Percentiles rank a stretch among this genome's conserved stretches.
These are phyloP conservation scores for Umbelopsis vinacea DNA, from an alignment of 192 early-diverging fungal species.

Conservation along the genomic window DNA sequence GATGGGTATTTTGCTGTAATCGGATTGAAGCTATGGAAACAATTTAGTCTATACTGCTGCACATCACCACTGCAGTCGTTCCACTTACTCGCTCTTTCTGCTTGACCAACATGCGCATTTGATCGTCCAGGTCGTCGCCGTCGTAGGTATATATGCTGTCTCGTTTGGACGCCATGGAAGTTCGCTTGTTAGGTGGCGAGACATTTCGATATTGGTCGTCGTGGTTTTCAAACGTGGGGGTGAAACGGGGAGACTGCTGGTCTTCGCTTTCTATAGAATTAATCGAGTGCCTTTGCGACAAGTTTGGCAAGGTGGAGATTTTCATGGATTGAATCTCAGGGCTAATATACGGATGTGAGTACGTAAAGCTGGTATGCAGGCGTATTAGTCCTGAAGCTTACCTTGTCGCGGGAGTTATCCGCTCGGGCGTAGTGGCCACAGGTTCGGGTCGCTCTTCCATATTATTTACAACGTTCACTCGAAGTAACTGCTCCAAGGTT, in stretches of 20 bases:
- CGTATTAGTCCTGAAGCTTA: neutral
- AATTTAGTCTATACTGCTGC: no score
- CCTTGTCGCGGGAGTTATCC: conserved; percentile 23
- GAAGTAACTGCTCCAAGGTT: conserved; percentile 39
- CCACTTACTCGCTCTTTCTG: conserved; percentile 46
- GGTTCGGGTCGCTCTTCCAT: neutral
- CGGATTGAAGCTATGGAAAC: conserved; percentile 46
- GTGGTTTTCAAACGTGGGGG: neutral
- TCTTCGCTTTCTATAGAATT: conserved; percentile 8
- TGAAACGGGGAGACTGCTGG: neutral
- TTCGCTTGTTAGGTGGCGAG: neutral
- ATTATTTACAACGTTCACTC: conserved; percentile 27
- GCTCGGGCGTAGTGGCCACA: conserved; percentile 16
- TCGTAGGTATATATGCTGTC: neutral
- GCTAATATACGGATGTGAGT: neutral
- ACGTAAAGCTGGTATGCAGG: neutral
- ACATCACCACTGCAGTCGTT: neutral
- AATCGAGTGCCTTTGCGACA: neutral
- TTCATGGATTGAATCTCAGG: conserved; percentile 1
- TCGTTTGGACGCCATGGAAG: neutral
- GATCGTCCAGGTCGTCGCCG: conserved; percentile 40
- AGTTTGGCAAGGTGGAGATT: neutral
- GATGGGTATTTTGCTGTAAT: conserved; percentile 55
- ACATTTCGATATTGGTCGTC: neutral
- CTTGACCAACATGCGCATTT: conserved; percentile 47